phyloP scores from a whole-genome alignment of 2,329 filamentous ascomycete species.

The Penicillium sp. region DNA sequence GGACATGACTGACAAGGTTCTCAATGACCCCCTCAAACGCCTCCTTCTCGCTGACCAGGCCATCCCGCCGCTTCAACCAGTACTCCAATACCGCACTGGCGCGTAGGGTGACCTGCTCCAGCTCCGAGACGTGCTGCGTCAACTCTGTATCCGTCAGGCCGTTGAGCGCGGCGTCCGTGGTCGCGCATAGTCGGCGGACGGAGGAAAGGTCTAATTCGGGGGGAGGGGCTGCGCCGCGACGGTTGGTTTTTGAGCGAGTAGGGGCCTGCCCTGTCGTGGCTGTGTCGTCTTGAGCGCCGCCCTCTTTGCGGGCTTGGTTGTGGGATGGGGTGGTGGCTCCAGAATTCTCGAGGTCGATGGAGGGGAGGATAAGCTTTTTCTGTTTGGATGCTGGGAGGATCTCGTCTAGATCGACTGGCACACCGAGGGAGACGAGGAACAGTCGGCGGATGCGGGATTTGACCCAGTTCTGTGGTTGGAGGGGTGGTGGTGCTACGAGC shows the following conservation, averaged over 20 bases:
- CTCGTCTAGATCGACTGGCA: conserved; percentile 95
- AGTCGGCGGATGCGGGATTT: conserved; percentile 90
- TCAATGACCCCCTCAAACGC: conserved; percentile 96
- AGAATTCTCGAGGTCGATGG: conserved; percentile 62
- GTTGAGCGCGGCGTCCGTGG: conserved; percentile 78
- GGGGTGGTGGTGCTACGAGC: conserved; percentile 87
- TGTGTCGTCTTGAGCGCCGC: conserved; percentile 13
- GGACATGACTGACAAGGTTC: conserved; percentile 88
- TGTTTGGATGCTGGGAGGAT: conserved; percentile 96
- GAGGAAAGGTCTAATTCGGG: conserved; percentile 78
- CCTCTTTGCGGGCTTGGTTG: conserved; percentile 37
- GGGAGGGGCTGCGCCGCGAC: conserved; percentile 60
- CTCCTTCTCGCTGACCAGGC: conserved; percentile 85
- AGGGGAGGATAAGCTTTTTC: conserved; percentile 93
- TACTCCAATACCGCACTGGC: conserved; percentile 81
- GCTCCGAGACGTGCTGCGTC: conserved; percentile 66
- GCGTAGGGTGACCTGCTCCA: conserved; percentile 69
- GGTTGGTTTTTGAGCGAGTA: conserved; percentile 32
- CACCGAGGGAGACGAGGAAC: conserved; percentile 92
- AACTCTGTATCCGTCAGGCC: conserved; percentile 81
- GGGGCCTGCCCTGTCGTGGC: conserved; percentile 31
- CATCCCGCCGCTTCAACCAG: conserved; percentile 84
- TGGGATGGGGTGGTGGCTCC: conserved; percentile 58
- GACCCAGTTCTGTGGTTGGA: conserved; percentile 97
- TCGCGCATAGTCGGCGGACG: conserved; percentile 75